Evolutionary conservation across 1,284 basidiomycete genomes (phyloP).

Genomic region (Microbotryum lychnidis-dioicae): DNA sequence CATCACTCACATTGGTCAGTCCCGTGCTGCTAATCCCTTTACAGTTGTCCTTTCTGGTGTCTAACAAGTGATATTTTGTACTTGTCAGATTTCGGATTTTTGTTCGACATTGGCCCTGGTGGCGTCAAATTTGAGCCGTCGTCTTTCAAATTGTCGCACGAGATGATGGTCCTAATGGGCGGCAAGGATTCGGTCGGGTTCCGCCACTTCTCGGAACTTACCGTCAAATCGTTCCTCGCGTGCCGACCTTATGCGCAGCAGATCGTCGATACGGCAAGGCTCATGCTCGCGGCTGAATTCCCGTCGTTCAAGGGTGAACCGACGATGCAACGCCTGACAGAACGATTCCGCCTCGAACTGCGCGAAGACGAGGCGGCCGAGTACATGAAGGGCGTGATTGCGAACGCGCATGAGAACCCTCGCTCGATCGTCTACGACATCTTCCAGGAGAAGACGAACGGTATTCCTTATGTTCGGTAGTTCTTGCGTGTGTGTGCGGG

Average conservation of each 20-base stretch:
- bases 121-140: slow-evolving; percentile 95
- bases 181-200: slow-evolving; percentile 88
- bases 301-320: slow-evolving; percentile 94
- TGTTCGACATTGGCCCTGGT: slow-evolving; percentile 75
- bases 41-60: not conserved
- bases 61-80: slow-evolving; percentile 10
- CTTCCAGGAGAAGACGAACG: slow-evolving; percentile 38
- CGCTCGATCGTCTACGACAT: slow-evolving; percentile 88
- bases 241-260: slow-evolving; percentile 84
- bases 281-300: slow-evolving; percentile 91
- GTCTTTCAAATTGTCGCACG: slow-evolving; percentile 96
- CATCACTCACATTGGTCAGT: slow-evolving; percentile 81
- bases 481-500: too few species aligned
- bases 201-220: slow-evolving; percentile 83
- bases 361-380: slow-evolving; percentile 86
- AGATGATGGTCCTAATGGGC: slow-evolving; percentile 98
- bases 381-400: slow-evolving; percentile 78
- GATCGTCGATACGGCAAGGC: slow-evolving; percentile 73
- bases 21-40: not conserved
- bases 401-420: slow-evolving; percentile 90
- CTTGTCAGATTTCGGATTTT: slow-evolving; percentile 81
- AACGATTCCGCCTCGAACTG: slow-evolving; percentile 75
- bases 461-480: not conserved
- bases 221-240: slow-evolving; percentile 92
- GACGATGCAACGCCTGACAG: slow-evolving; percentile 76